A percentile compares a stretch with the other conserved stretches of the same genome.
These are phyloP conservation scores for Saccharomyces pastorianus DNA, from an alignment of 1,139 yeast species.

Conservation along the genomic window DNA sequence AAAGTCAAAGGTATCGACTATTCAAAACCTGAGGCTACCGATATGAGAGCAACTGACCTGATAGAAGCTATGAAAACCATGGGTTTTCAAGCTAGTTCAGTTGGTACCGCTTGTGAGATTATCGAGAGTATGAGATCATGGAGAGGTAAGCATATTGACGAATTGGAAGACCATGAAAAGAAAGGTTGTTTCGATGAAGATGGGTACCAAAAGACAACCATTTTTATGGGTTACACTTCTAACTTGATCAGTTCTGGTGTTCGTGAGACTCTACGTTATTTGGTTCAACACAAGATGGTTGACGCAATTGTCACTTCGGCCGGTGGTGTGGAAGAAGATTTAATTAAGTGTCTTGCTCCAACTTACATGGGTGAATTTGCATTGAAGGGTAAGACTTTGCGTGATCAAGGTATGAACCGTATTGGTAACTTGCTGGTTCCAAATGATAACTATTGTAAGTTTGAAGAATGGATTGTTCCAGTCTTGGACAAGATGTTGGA, in stretches of 20 bases:
- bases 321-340: slow-evolving; percentile 96
- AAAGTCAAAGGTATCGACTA: slow-evolving; percentile 85
- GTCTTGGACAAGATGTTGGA: slow-evolving; percentile 75
- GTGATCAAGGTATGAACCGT: slow-evolving; percentile 95
- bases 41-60: slow-evolving; percentile 72
- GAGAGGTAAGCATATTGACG: slow-evolving; percentile 71
- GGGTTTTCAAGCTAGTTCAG: slow-evolving; percentile 96
- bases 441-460: slow-evolving; percentile 91
- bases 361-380: slow-evolving; percentile 89
- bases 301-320: slow-evolving; percentile 93
- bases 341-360: slow-evolving; percentile 91
- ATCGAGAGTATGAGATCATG: slow-evolving; percentile 85
- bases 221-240: slow-evolving; percentile 92
- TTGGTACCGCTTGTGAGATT: slow-evolving; percentile 82
- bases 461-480: slow-evolving; percentile 98
- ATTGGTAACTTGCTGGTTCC: slow-evolving; percentile 96
- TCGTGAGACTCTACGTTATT: slow-evolving; percentile 78
- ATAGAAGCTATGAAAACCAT: slow-evolving; percentile 76
- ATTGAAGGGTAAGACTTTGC: slow-evolving; percentile 67
- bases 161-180: slow-evolving; percentile 57
- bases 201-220: slow-evolving; percentile 78
- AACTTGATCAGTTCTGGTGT: slow-evolving; percentile 90
- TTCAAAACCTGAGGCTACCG: slow-evolving; percentile 56
- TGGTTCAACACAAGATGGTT: slow-evolving; percentile 90
- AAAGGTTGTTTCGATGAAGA: slow-evolving; percentile 73